A percentile compares a stretch with the other conserved stretches of the same genome.
These are phyloP conservation scores for Umbelopsis vinacea DNA, from an alignment of 192 early-diverging fungal species.

Conservation along the genomic window DNA sequence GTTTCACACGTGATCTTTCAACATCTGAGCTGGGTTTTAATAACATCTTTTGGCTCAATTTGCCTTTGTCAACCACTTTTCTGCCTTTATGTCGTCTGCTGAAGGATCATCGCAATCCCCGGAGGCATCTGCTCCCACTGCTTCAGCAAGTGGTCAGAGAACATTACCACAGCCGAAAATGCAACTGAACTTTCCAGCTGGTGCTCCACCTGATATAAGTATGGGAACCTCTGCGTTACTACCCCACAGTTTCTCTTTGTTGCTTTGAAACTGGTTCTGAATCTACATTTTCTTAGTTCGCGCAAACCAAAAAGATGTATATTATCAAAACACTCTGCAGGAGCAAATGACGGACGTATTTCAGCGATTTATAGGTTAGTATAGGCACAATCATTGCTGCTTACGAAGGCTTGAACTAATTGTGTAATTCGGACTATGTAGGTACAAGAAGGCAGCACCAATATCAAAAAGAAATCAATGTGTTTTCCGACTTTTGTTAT, in stretches of 20 bases:
- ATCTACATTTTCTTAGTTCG: slow-evolving; percentile 60
- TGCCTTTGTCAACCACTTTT: slow-evolving; percentile 17
- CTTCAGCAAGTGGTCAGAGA: not conserved
- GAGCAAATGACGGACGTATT: slow-evolving; percentile 65
- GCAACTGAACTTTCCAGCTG: slow-evolving; percentile 62
- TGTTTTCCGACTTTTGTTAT: slow-evolving; percentile 70
- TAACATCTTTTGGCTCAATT: not conserved
- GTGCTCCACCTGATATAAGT: slow-evolving; percentile 82
- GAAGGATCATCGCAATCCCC: slow-evolving; percentile 31
- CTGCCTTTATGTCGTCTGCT: slow-evolving; percentile 33
- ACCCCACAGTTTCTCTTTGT: no score
- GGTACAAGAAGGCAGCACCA: slow-evolving; percentile 62
- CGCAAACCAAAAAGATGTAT: slow-evolving; percentile 87
- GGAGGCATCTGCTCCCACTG: not conserved
- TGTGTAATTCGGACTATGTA: slow-evolving; percentile 20
- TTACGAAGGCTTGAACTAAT: not conserved
- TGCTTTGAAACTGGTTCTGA: not conserved
- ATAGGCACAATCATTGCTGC: slow-evolving; percentile 4
- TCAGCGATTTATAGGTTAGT: slow-evolving; percentile 65
- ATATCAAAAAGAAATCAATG: slow-evolving; percentile 67
- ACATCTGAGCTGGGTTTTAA: not conserved
- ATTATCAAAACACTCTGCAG: slow-evolving; percentile 74
- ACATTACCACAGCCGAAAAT: slow-evolving; percentile 32
- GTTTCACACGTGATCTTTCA: not conserved
- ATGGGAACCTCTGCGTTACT: not conserved